Evolutionary conservation across 345 rosid genomes (phyloP), one percentile per base, ranked within the genome.

Genomic region (Lumnitzera racemosa): DNA sequence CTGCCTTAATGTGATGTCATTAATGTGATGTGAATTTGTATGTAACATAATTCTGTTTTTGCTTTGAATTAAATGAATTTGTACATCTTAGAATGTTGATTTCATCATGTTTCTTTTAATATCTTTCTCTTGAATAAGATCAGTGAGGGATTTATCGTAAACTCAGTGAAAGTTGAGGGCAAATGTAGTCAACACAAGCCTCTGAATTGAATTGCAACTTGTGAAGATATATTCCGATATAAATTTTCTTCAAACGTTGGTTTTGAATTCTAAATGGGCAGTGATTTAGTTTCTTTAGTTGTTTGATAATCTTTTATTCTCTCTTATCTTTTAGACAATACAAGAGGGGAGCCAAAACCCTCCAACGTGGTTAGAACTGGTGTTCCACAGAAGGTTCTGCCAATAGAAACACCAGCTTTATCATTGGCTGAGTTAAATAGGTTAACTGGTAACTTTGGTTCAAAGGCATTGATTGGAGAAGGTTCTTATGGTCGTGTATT

Each of bases 401-500:
- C 97, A 0, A 86, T 95, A 61, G 97, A 88, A 65, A 78, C 77
- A 17, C 97, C 97, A 13, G 66, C 80, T 3, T 54, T 94, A 62
- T 46, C 83, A 20, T 66, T 94, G 61, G 95, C 81, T 13, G 92
- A 86, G 78, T 54, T 94, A 57, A 90, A 86, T 43, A 73, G 78
- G 69, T 60, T 73, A 51, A 85, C 96, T 0, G 70, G 62, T 46
- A 90, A 88, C 66, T 95, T 95, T 43, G 97, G 94, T 2, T 61
- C 77, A 17, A 86, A 90, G 82, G 83, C 99, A 17, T 66, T 95
- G 77, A 83, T 90, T 0, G 99, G 95, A 56, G 99, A 95, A 76
- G 99, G 97, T 58, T 90, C 99, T n/a, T 95, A 88, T 31, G 98
- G 98, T 61, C 85, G 97, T 29, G 99, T 90, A 65, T 95, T 86